These are phyloP conservation scores for Rubroboletus satanas DNA, from an alignment of 768 basidiomycete species.

Conservation along the genomic window DNA sequence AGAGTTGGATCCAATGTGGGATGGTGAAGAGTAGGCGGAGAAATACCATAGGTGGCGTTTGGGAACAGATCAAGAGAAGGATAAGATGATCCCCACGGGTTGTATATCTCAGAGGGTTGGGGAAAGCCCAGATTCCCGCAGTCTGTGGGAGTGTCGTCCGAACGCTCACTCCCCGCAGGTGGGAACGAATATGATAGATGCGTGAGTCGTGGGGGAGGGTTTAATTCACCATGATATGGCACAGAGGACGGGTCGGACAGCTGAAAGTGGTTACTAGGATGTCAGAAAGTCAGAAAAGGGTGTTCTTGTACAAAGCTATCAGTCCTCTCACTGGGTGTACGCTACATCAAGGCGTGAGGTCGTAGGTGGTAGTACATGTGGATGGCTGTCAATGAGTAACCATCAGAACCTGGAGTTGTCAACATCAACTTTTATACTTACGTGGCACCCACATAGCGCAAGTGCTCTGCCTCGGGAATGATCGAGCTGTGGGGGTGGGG, in stretches of 20 bases:
- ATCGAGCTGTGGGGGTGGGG: neutral
- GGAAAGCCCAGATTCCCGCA: neutral
- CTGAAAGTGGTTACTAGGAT: constrained; percentile 4
- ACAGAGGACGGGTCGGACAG: neutral
- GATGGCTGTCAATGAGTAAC: neutral
- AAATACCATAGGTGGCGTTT: neutral
- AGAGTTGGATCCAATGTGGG: neutral
- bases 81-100: constrained; percentile 4
- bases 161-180: neutral
- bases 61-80: neutral
- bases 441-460: neutral
- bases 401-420: constrained; percentile 5
- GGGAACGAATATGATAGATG: neutral
- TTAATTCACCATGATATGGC: constrained; percentile 1
- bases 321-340: constrained; percentile 9
- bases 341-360: neutral
- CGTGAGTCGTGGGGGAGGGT: neutral
- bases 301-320: neutral
- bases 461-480: neutral
- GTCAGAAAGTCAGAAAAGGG: neutral
- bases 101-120: neutral
- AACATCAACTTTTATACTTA: constrained; percentile 3
- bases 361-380: neutral
- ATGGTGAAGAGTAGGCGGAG: neutral
- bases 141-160: neutral